Evolutionary conservation across 2,329 filamentous ascomycete species (phyloP), one percentile per base, ranked within the genome.

Genomic region (Aspergillus sp.): DNA sequence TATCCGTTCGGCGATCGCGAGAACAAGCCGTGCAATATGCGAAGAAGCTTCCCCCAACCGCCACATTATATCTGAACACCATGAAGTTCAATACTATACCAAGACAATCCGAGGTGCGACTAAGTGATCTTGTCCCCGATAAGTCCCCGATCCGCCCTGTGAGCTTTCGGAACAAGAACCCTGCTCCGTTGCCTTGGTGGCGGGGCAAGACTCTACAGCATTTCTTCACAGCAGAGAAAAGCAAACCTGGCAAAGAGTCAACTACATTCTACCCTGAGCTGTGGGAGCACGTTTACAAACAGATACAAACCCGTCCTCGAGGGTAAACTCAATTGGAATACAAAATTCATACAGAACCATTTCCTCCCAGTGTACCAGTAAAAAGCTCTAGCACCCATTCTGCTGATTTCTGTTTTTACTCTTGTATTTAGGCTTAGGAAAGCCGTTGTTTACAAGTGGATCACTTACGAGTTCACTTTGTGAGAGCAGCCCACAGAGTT

Each of bases 1-100:
- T 79, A 0, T 83, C 82, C 63, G 89, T 88, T 15, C 84, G 89
- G 45, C 73, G 79, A 40, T 89, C 87, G 0, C 82, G 82, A 34
- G 75, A 79, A 55, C 68, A 72, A 17, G 73, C 77, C 15, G 60
- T 76, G 42, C 70, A 75, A 57, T 81, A 79, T 63, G 73, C 76
- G 0, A 74, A 75, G 54, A 75, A 75, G 41, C 66, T 81, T 3
- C 79, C 79, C 1, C 69, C 72, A 6, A 76, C 74, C 9, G 77
- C 79, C 6, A 73, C 69, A 8, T 58, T 81, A 19, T 75, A 74
- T 44, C 68, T 81, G 51, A 77, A 75, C 39, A 81, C 77, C 2
- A 79, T 79, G 71, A 74, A 75, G 37, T 73, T 76, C 56, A 79
- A 75, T 5, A 75, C 75, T 1, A 74, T 79, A 50, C 75, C 77